Evolutionary conservation across 192 early-diverging fungal species (phyloP).

Genomic region (Backusella luteola): DNA sequence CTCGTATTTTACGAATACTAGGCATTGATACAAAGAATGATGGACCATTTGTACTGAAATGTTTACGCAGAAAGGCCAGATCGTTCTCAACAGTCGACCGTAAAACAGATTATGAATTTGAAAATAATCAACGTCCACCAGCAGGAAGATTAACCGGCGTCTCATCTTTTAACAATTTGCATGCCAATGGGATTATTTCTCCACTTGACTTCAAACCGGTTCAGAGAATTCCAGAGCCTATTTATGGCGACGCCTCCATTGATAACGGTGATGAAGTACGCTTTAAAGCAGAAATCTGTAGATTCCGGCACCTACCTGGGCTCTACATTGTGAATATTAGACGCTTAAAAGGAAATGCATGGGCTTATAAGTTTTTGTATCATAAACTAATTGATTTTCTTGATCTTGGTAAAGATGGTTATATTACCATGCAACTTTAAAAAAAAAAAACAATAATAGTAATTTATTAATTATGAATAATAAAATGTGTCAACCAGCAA

Average conservation of each 20-base stretch:
- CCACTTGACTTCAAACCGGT: neutral
- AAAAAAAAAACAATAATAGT: neutral
- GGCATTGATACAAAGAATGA: conserved; percentile 27
- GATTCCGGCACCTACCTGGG: conserved; percentile 73
- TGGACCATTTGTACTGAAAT: conserved; percentile 51
- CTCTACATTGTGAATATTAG: conserved; percentile 60
- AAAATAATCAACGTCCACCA: neutral
- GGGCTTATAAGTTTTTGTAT: conserved; percentile 65
- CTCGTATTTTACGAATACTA: conserved; percentile 29
- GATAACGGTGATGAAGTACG: conserved; percentile 67
- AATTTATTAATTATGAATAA: neutral
- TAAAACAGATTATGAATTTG: neutral
- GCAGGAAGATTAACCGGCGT: conserved; percentile 1
- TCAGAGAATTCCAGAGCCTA: conserved; percentile 18
- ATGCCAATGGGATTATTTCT: neutral
- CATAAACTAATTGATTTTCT: conserved; percentile 40
- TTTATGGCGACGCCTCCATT: conserved; percentile 38
- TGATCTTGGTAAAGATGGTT: conserved; percentile 24
- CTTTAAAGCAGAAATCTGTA: conserved; percentile 76
- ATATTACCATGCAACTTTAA: neutral
- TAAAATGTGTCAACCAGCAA: neutral
- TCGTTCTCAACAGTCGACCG: neutral
- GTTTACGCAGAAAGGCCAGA: conserved; percentile 38
- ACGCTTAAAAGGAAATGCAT: conserved; percentile 61
- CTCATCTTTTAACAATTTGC: neutral